These are phyloP conservation scores for Aureobasidium sp. DNA, from an alignment of 2,329 filamentous ascomycete genomes.

Conservation along the genomic window DNA sequence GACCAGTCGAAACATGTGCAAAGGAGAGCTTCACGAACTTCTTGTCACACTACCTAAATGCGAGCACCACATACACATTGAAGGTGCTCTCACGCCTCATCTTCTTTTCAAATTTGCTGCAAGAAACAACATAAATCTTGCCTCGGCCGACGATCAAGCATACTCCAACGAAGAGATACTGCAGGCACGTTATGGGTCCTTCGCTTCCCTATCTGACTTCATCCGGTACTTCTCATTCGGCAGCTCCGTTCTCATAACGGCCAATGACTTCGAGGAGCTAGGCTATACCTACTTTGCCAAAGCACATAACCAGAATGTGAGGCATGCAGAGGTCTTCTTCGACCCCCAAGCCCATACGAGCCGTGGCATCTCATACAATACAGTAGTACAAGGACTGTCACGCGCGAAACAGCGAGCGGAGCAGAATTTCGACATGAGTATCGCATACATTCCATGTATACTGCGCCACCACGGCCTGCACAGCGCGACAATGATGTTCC, in stretches of 20 bases:
- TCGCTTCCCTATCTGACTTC: conserved; percentile 3
- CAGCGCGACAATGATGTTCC: neutral
- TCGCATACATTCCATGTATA: conserved; percentile 15
- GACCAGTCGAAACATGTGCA: conserved; percentile 3
- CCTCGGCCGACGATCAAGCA: neutral
- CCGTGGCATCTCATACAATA: conserved; percentile 10
- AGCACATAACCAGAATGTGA: conserved; percentile 1
- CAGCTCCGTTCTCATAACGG: neutral
- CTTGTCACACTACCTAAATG: conserved; percentile 5
- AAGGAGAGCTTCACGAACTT: neutral
- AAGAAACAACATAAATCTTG: neutral
- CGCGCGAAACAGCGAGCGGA: conserved; percentile 14
- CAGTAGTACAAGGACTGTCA: conserved; percentile 13
- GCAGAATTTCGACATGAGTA: conserved; percentile 7
- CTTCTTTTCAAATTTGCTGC: conserved; percentile 2
- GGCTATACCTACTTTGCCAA: conserved; percentile 1
- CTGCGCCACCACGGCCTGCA: conserved; percentile 8
- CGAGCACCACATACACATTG: conserved; percentile 12
- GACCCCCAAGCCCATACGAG: conserved; percentile 16
- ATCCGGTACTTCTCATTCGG: conserved; percentile 3
- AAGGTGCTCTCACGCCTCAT: conserved; percentile 7
- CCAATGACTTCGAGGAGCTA: conserved; percentile 5
- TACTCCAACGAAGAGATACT: neutral
- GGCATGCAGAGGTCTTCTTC: conserved; percentile 17
- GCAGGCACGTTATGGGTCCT: conserved; percentile 6